Conservation (phyloP, 768 basidiomycete genomes). For the Tulasnella sp. region DNA sequence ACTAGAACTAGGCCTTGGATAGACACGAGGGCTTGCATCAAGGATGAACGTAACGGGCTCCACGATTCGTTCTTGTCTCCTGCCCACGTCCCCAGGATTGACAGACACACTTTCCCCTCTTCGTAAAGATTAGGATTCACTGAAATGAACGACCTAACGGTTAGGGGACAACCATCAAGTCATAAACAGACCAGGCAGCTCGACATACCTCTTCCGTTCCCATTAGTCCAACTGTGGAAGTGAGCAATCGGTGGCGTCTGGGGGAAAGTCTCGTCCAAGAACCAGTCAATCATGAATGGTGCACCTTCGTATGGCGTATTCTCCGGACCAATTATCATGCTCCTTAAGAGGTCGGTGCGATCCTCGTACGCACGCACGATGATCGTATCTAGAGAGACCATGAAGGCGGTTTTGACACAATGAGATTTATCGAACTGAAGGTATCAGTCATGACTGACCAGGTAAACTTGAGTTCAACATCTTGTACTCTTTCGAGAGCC, state of each 20-base stretch:
- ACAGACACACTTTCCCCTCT: conserved; percentile 89
- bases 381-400: conserved; percentile 52
- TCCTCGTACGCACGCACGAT: conserved; percentile 86
- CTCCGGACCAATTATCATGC: conserved; percentile 81
- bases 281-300: conserved; percentile 92
- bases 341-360: conserved; percentile 73
- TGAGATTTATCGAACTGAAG: no score
- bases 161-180: not conserved
- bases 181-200: conserved; percentile 17
- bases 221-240: conserved; percentile 91
- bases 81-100: conserved; percentile 84
- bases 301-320: conserved; percentile 94
- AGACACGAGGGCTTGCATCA: conserved; percentile 86
- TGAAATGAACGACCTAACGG: not conserved
- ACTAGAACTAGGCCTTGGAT: conserved; percentile 91
- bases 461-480: no score
- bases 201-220: conserved; percentile 68
- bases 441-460: no score
- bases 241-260: conserved; percentile 75
- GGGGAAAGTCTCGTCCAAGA: conserved; percentile 74
- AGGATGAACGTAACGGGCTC: conserved; percentile 71
- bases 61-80: conserved; percentile 83
- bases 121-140: conserved; percentile 62
- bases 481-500: no score
- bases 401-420: no score